Evolutionary conservation across 331 rosid species (phyloP).

Genomic region (Rhamnella rubrinervis): DNA sequence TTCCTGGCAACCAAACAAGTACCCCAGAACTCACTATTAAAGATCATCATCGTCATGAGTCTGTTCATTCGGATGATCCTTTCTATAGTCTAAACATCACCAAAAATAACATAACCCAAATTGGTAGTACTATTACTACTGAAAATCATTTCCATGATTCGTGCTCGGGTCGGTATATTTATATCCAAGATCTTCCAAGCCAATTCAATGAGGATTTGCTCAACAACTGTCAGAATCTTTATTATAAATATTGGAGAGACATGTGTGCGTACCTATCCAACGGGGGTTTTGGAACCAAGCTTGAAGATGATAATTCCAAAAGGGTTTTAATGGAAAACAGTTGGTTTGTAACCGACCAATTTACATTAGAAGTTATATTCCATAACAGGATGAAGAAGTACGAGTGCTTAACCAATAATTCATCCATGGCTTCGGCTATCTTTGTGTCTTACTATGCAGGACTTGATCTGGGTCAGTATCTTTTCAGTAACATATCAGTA

Average conservation of each 20-base stretch:
- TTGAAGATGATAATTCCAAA: constrained; percentile 23
- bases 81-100: too few species aligned
- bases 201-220: constrained; percentile 50
- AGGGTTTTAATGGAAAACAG: constrained; percentile 9
- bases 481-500: constrained; percentile 38
- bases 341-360: constrained; percentile 65
- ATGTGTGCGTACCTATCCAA: constrained; percentile 47
- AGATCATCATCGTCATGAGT: too few species aligned
- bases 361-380: constrained; percentile 55
- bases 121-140: too few species aligned
- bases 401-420: constrained; percentile 58
- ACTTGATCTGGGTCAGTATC: constrained; percentile 49
- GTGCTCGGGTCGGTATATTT: constrained; percentile 49
- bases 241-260: constrained; percentile 27
- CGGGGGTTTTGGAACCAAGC: constrained; percentile 45
- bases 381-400: constrained; percentile 60
- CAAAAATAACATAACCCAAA: too few species aligned
- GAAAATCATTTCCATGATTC: constrained; percentile 17
- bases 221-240: constrained; percentile 41
- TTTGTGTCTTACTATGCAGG: constrained; percentile 61
- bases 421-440: constrained; percentile 56
- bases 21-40: too few species aligned
- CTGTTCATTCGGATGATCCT: too few species aligned
- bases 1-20: too few species aligned
- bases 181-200: constrained; percentile 45